A percentile compares a stretch with the other conserved stretches of the same genome.
phyloP scores from a whole-genome alignment of 805 yeast genomes.

The Nakazawaea laoshanensis region DNA sequence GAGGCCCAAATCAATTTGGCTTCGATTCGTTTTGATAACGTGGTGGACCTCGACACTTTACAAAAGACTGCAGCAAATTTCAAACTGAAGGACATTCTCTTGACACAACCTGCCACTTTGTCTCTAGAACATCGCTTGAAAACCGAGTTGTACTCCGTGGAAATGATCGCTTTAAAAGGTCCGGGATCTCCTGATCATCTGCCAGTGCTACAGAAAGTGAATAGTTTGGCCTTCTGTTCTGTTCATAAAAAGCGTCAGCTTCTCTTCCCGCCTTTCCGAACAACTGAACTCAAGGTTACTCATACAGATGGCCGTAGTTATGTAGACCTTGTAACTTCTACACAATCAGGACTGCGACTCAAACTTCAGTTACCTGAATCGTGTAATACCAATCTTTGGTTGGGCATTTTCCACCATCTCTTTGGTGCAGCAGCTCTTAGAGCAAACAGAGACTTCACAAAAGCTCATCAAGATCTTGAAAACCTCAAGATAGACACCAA shows the following conservation, averaged over 20 bases:
- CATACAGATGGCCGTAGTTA: no score
- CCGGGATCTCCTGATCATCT: background rate
- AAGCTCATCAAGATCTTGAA: no score
- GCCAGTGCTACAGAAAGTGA: slow-evolving; percentile 19
- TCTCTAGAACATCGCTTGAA: slow-evolving; percentile 9
- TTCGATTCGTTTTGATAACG: slow-evolving; percentile 12
- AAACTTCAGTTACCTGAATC: background rate
- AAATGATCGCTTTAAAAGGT: slow-evolving; percentile 4
- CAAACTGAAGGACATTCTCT: slow-evolving; percentile 5
- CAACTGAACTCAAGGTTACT: slow-evolving; percentile 18
- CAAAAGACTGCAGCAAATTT: slow-evolving; percentile 11
- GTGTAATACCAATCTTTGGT: no score
- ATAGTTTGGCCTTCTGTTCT: slow-evolving; percentile 19
- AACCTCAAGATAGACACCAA: no score
- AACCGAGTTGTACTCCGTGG: slow-evolving; percentile 9
- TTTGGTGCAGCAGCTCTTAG: no score
- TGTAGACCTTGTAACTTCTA: no score
- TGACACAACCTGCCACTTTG: slow-evolving; percentile 8
- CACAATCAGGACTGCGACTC: no score
- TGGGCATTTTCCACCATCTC: slow-evolving; percentile 2
- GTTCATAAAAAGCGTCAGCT: slow-evolving; percentile 20
- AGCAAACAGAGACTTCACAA: no score
- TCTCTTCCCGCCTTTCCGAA: slow-evolving; percentile 24
- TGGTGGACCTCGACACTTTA: slow-evolving; percentile 9
- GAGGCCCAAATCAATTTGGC: slow-evolving; percentile 10